Conservation (phyloP, 495 filamentous ascomycete genomes). For the Talaromyces ruber region DNA sequence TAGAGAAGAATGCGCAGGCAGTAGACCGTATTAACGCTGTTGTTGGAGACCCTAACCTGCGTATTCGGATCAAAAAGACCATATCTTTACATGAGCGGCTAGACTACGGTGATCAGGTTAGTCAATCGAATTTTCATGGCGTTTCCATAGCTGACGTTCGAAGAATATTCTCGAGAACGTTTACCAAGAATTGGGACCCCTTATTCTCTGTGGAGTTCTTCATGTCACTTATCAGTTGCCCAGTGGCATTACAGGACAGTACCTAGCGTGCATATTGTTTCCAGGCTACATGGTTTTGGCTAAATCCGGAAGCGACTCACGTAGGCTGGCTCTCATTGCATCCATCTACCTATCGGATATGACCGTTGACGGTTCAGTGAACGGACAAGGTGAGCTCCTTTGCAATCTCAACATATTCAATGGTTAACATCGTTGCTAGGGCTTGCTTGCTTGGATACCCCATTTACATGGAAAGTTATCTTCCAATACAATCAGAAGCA, state of each 20-base stretch:
- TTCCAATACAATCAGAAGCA: conserved; percentile 70
- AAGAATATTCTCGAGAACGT: conserved; percentile 34
- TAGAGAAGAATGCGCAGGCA: conserved; percentile 61
- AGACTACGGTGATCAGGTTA: conserved; percentile 61
- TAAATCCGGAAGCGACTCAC: conserved; percentile 47
- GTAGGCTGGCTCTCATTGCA: conserved; percentile 63
- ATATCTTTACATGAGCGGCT: conserved; percentile 47
- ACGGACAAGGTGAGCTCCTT: conserved; percentile 55
- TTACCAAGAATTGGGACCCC: conserved; percentile 71
- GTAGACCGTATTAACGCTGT: conserved; percentile 71
- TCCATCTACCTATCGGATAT: conserved; percentile 62
- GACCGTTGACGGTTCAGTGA: conserved; percentile 68
- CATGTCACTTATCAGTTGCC: conserved; percentile 74
- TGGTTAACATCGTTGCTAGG: conserved; percentile 39
- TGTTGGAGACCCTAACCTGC: conserved; percentile 38
- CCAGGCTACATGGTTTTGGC: conserved; percentile 74
- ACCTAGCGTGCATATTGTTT: conserved; percentile 85
- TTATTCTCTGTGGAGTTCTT: conserved; percentile 78
- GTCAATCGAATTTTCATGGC: conserved; percentile 11
- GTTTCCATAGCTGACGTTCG: conserved; percentile 2
- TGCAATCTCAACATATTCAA: background rate
- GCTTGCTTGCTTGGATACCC: conserved; percentile 74
- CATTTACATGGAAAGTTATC: conserved; percentile 87
- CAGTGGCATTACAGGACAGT: conserved; percentile 56
- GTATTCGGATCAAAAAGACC: conserved; percentile 40